A percentile compares a stretch with the other conserved stretches of the same genome.
Conservation (phyloP, 805 yeast species). For the Candida pini region DNA sequence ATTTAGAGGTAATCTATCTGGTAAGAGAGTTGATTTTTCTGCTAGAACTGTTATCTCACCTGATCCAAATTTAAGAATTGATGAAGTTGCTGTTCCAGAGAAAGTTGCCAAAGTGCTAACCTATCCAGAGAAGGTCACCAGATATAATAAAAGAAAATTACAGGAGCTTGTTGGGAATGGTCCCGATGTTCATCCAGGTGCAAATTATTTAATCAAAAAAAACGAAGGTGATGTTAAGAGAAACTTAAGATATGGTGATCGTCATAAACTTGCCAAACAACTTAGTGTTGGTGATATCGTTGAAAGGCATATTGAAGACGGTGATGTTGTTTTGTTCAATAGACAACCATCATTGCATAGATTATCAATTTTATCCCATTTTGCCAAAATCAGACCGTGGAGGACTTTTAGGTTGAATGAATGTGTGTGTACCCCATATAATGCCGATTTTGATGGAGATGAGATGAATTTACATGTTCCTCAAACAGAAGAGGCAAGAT, state of each 20-base stretch:
- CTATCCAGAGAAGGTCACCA: slow-evolving; percentile 90
- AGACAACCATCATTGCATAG: slow-evolving; percentile 98
- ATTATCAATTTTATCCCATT: slow-evolving; percentile 88
- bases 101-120: slow-evolving; percentile 93
- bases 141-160: slow-evolving; percentile 76
- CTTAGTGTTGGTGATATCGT: slow-evolving; percentile 86
- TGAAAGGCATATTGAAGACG: slow-evolving; percentile 96
- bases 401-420: slow-evolving; percentile 94
- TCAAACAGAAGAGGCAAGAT: slow-evolving; percentile 97
- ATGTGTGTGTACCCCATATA: slow-evolving; percentile 98
- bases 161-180: slow-evolving; percentile 75
- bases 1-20: slow-evolving; percentile 95
- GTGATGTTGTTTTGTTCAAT: slow-evolving; percentile 91
- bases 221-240: slow-evolving; percentile 80
- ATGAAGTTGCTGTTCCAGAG: slow-evolving; percentile 98
- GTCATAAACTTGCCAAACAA: slow-evolving; percentile 67
- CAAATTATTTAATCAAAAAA: slow-evolving; percentile 80
- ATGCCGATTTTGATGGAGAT: slow-evolving; percentile 99
- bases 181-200: slow-evolving; percentile 91
- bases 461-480: slow-evolving; percentile 99
- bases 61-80: slow-evolving; percentile 91
- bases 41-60: slow-evolving; percentile 99
- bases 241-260: slow-evolving; percentile 84
- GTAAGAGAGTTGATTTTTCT: slow-evolving; percentile 97
- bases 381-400: slow-evolving; percentile 96